A percentile compares a stretch with the other conserved stretches of the same genome.
phyloP scores from a whole-genome alignment of 345 rosid species.

The Conringia planisiliqua region DNA sequence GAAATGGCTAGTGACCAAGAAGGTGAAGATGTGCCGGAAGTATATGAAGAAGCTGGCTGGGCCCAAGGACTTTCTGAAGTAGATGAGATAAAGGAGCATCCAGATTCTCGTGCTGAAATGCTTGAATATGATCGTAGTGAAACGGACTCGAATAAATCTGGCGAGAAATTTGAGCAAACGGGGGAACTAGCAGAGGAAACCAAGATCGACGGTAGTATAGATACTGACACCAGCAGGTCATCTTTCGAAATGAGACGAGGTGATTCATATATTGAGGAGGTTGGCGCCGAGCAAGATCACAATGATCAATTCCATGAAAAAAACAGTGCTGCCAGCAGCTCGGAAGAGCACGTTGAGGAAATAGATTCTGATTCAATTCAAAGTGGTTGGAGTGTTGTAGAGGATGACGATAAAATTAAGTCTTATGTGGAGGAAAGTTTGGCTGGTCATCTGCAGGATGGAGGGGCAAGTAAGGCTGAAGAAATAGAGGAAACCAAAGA shows the following conservation, averaged over 20 bases:
- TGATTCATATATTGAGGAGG: conserved; percentile 31
- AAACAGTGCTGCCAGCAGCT: conserved; percentile 25
- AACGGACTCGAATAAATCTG: conserved; percentile 32
- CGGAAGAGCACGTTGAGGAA: conserved; percentile 42
- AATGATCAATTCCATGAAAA: conserved; percentile 34
- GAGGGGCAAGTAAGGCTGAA: conserved; percentile 32
- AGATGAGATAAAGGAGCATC: conserved; percentile 37
- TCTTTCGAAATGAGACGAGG: conserved; percentile 31
- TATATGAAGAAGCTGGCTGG: conserved; percentile 38
- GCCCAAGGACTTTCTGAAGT: conserved; percentile 36
- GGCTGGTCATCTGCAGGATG: conserved; percentile 26
- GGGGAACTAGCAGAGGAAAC: conserved; percentile 23
- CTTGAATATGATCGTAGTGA: conserved; percentile 30
- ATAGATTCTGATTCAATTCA: conserved; percentile 39
- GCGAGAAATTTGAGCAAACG: conserved; percentile 21
- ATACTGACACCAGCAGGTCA: conserved; percentile 32
- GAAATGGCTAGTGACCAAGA: conserved; percentile 39
- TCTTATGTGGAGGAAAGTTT: conserved; percentile 11
- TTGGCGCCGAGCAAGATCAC: conserved; percentile 32
- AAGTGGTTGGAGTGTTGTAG: conserved; percentile 33
- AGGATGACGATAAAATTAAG: conserved; percentile 25
- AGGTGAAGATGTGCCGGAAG: conserved; percentile 34
- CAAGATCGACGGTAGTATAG: conserved; percentile 23
- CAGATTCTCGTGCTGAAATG: conserved; percentile 31
- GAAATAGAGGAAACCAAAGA: conserved; percentile 34